These are phyloP conservation scores for Lichtheimia corymbifera DNA, from an alignment of 371 early-diverging fungal genomes.

Conservation along the genomic window DNA sequence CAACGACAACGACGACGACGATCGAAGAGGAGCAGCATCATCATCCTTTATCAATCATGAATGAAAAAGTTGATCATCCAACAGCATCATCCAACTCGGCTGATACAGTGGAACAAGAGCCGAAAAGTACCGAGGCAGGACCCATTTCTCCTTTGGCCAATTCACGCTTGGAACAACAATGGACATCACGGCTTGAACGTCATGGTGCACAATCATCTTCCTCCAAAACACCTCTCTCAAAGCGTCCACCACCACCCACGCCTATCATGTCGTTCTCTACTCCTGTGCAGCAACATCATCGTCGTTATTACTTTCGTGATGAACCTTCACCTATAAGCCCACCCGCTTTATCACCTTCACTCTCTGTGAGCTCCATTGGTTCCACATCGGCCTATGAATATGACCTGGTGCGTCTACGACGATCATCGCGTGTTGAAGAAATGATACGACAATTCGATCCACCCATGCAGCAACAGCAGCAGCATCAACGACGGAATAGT, in stretches of 20 bases:
- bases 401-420: conserved; percentile 12
- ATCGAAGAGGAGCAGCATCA: no score
- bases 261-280: conserved; percentile 11
- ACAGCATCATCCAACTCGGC: no score
- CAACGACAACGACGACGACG: no score
- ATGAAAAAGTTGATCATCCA: no score
- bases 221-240: background rate
- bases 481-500: conserved; percentile 14
- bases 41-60: no score
- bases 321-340: background rate
- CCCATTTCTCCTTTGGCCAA: no score
- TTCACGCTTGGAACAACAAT: no score
- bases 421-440: conserved; percentile 19
- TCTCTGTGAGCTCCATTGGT: conserved; percentile 13
- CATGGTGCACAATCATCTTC: background rate
- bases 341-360: conserved; percentile 15
- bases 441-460: conserved; percentile 18
- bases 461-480: conserved; percentile 1
- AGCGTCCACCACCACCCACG: conserved; percentile 2
- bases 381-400: conserved; percentile 4
- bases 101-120: no score
- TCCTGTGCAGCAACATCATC: conserved; percentile 3
- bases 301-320: background rate
- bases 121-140: no score
- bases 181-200: no score